phyloP scores from a whole-genome alignment of 768 basidiomycete species.

The Kwoniella newhampshirensis region DNA sequence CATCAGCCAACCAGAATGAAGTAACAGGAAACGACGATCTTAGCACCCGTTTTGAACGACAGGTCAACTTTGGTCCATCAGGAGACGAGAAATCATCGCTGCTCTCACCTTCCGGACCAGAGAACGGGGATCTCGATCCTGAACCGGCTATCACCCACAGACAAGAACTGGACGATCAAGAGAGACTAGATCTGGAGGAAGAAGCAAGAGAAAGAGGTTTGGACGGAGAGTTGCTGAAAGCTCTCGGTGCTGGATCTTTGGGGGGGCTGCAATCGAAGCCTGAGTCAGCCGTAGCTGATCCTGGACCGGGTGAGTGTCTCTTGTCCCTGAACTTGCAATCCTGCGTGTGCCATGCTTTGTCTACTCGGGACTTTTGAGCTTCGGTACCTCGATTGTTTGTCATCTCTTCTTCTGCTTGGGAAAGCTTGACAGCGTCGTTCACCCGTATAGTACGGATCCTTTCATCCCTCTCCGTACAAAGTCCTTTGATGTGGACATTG shows the following conservation, averaged over 20 bases:
- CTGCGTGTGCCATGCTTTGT: too few relatives aligned
- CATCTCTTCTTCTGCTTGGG: too few relatives aligned
- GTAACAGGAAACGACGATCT: slow-evolving; percentile 6
- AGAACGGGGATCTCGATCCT: slow-evolving; percentile 32
- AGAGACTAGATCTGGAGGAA: slow-evolving; percentile 42
- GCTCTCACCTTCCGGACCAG: slow-evolving; percentile 34
- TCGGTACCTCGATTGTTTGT: not conserved
- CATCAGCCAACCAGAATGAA: not conserved
- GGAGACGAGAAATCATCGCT: slow-evolving; percentile 18
- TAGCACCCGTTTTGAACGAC: not conserved
- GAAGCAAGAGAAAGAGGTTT: slow-evolving; percentile 36
- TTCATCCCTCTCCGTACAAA: too few relatives aligned
- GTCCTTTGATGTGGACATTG: too few relatives aligned
- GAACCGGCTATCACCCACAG: slow-evolving; percentile 24
- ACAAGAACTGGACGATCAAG: slow-evolving; percentile 38
- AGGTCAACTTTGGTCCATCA: slow-evolving; percentile 1
- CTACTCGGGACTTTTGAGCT: too few relatives aligned
- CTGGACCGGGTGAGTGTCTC: slow-evolving; percentile 14
- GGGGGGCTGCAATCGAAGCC: slow-evolving; percentile 4
- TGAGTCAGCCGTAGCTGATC: not conserved
- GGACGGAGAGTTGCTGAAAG: slow-evolving; percentile 3
- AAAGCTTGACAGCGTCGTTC: too few relatives aligned
- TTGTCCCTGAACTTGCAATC: too few relatives aligned
- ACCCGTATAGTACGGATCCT: too few relatives aligned
- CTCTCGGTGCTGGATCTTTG: slow-evolving; percentile 1